A percentile compares a stretch with the other conserved stretches of the same genome.
Conservation (phyloP, 2,329 filamentous ascomycete genomes). For the Hymenoscyphus salicellus region DNA sequence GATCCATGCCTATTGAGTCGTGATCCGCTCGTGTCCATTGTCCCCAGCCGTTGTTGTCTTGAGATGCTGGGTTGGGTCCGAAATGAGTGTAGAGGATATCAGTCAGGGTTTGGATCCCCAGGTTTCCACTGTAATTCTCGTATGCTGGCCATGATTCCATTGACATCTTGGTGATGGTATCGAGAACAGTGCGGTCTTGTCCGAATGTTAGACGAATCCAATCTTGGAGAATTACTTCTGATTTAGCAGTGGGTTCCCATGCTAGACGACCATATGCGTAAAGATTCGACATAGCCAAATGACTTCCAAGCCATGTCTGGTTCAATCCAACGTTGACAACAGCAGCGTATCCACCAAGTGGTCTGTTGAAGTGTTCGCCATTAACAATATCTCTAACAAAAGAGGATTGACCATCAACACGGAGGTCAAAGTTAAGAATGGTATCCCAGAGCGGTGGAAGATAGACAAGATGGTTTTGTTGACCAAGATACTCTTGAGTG, state of each 20-base stretch:
- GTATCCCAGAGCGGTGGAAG: background rate
- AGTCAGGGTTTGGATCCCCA: constrained; percentile 66
- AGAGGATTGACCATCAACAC: background rate
- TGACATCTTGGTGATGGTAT: constrained; percentile 59
- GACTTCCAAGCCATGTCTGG: too few relatives aligned
- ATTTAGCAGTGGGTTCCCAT: constrained; percentile 49
- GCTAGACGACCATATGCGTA: too few relatives aligned
- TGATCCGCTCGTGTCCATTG: constrained; percentile 68
- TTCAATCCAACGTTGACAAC: too few relatives aligned
- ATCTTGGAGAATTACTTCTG: constrained; percentile 53
- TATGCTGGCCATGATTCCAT: constrained; percentile 70
- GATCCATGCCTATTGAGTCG: constrained; percentile 45
- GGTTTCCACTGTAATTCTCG: constrained; percentile 67
- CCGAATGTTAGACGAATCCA: constrained; percentile 69
- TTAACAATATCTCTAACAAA: background rate
- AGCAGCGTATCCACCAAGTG: too few relatives aligned
- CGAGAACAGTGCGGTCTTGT: constrained; percentile 50
- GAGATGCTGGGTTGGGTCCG: constrained; percentile 63
- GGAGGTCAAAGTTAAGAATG: background rate
- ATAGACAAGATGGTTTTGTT: background rate
- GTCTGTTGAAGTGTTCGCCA: too few relatives aligned
- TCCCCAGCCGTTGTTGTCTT: constrained; percentile 67
- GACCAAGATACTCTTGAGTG: background rate
- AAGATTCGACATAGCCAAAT: too few relatives aligned
- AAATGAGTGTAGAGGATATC: constrained; percentile 67